Conservation (phyloP, 139 green algal species). For the Volvox reticuliferus region DNA sequence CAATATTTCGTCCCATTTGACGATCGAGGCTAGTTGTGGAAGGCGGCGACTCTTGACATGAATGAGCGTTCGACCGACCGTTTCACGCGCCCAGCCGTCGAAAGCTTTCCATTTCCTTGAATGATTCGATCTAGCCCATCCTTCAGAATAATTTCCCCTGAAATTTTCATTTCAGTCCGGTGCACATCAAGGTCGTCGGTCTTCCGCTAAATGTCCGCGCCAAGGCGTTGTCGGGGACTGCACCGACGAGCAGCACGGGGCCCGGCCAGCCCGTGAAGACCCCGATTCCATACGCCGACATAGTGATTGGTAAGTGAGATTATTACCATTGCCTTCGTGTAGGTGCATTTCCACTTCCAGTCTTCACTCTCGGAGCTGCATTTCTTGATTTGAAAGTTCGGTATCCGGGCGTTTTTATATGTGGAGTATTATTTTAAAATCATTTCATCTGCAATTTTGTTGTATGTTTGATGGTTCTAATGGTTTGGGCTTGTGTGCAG, state of each 20-base stretch:
- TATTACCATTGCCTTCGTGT: neutral
- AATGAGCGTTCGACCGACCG: neutral
- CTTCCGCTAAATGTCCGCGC: neutral
- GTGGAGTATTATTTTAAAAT: too few species aligned
- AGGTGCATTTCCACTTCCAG: neutral
- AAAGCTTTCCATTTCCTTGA: neutral
- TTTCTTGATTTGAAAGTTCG: neutral
- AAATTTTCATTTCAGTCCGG: neutral
- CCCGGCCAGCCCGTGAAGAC: constrained; percentile 1
- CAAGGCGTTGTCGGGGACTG: constrained; percentile 12
- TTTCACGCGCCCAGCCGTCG: neutral
- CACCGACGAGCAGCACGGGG: neutral
- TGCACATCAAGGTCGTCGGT: neutral
- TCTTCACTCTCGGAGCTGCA: neutral
- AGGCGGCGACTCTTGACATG: neutral
- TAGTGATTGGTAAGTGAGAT: constrained; percentile 5
- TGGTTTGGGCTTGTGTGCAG: constrained; percentile 50
- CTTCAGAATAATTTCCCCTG: neutral
- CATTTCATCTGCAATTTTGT: neutral
- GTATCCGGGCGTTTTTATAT: too few species aligned
- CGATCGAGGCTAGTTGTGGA: neutral
- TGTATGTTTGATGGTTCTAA: neutral
- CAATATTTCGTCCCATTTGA: neutral
- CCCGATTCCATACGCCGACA: neutral
- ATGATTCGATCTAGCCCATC: neutral